Conservation (phyloP, 805 yeast genomes). For the Cyberlindnera americana region DNA sequence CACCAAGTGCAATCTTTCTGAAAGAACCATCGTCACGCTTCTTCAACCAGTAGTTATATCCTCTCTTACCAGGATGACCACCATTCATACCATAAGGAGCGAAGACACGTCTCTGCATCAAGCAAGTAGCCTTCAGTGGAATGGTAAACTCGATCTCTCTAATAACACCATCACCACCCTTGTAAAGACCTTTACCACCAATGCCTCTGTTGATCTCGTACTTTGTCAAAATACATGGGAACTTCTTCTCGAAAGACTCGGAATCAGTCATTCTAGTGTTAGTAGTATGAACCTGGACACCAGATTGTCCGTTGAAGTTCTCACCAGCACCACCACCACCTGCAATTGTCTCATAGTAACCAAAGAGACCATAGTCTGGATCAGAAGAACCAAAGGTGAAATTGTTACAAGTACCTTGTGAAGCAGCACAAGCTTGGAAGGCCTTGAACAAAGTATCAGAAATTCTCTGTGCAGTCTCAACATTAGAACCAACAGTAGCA, state of each 20-base stretch:
- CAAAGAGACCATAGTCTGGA: slow-evolving; percentile 38
- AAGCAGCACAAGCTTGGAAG: slow-evolving; percentile 52
- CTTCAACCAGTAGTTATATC: slow-evolving; percentile 36
- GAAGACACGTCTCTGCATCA: slow-evolving; percentile 48
- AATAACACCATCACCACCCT: slow-evolving; percentile 50
- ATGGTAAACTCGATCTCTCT: slow-evolving; percentile 45
- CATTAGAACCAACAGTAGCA: slow-evolving; percentile 51
- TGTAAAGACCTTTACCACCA: slow-evolving; percentile 45
- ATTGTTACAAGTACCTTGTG: slow-evolving; percentile 58
- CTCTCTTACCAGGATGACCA: slow-evolving; percentile 47
- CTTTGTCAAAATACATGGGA: slow-evolving; percentile 46
- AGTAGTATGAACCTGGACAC: slow-evolving; percentile 51
- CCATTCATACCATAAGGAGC: slow-evolving; percentile 55
- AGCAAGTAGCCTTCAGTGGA: slow-evolving; percentile 39
- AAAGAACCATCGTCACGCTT: slow-evolving; percentile 30
- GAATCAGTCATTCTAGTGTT: slow-evolving; percentile 54
- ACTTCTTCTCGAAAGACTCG: slow-evolving; percentile 48
- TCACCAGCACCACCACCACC: slow-evolving; percentile 59
- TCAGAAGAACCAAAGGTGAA: slow-evolving; percentile 50
- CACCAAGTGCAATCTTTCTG: slow-evolving; percentile 33
- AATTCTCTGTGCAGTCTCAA: slow-evolving; percentile 53
- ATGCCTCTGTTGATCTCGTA: slow-evolving; percentile 41
- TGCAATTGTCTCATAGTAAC: slow-evolving; percentile 52
- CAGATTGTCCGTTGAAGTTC: slow-evolving; percentile 44
- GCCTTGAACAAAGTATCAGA: slow-evolving; percentile 52